Conservation (phyloP, 2,329 filamentous ascomycete species). For the Pestalotiopsis sp. region DNA sequence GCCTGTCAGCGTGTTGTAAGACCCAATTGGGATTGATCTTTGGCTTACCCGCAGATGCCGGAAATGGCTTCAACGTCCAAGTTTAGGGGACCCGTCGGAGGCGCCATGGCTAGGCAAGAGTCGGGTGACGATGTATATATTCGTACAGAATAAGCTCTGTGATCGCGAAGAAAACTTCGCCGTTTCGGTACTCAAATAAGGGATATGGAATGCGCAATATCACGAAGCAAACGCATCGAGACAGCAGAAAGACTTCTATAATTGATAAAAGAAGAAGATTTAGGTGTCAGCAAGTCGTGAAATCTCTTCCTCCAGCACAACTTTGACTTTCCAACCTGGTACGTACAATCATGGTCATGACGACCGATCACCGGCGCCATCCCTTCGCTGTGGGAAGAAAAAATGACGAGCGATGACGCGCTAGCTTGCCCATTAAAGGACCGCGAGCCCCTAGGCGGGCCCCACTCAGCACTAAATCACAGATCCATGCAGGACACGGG, state of each 20-base stretch:
- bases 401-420: background rate
- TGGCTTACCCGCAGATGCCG: conserved; percentile 77
- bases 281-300: background rate
- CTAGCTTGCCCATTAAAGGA: background rate
- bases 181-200: background rate
- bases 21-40: background rate
- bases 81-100: conserved; percentile 57
- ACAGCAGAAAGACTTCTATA: background rate
- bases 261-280: background rate
- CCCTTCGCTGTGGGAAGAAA: background rate
- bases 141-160: background rate
- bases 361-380: conserved; percentile 6
- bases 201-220: background rate
- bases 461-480: background rate
- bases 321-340: background rate
- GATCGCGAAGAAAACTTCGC: background rate
- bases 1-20: background rate
- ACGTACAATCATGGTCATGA: background rate
- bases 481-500: background rate
- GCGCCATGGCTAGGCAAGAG: conserved; percentile 44
- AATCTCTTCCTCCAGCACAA: conserved; percentile 1
- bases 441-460: background rate
- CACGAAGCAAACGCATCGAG: background rate
- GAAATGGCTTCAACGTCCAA: conserved; percentile 87
- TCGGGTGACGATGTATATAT: background rate